Evolutionary conservation across 2,329 filamentous ascomycete genomes (phyloP).

Genomic region (Penicillium verrucosum): DNA sequence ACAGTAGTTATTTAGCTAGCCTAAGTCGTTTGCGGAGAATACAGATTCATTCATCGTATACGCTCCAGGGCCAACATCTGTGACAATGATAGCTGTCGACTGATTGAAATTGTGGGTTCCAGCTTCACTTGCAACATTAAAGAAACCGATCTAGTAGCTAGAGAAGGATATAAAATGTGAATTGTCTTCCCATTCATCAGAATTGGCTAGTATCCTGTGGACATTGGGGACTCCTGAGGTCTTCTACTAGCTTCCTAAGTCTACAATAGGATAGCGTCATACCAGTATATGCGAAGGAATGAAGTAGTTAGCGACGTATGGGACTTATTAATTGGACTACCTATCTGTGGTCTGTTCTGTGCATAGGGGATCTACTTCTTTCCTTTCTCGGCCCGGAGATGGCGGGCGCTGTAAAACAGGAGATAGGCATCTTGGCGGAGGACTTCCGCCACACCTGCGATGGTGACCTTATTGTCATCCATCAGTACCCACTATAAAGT

Average conservation of each 20-base stretch:
- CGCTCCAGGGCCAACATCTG: too few relatives aligned
- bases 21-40: neutral
- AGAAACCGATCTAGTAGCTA: neutral
- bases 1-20: neutral
- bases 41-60: neutral
- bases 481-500: constrained; percentile 79
- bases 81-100: too few relatives aligned
- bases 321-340: neutral
- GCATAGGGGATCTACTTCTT: neutral
- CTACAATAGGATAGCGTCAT: neutral
- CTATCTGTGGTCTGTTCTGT: neutral
- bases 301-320: neutral
- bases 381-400: constrained; percentile 19
- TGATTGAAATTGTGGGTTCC: neutral
- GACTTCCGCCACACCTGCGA: constrained; percentile 80
- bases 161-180: neutral
- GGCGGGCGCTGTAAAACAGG: constrained; percentile 67
- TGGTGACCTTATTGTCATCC: constrained; percentile 88
- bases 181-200: neutral
- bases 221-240: neutral
- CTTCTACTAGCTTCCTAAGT: neutral
- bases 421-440: constrained; percentile 83
- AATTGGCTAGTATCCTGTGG: neutral
- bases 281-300: neutral
- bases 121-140: neutral